Conservation (phyloP, 208 protist species). For the Crithidia expoeki region DNA sequence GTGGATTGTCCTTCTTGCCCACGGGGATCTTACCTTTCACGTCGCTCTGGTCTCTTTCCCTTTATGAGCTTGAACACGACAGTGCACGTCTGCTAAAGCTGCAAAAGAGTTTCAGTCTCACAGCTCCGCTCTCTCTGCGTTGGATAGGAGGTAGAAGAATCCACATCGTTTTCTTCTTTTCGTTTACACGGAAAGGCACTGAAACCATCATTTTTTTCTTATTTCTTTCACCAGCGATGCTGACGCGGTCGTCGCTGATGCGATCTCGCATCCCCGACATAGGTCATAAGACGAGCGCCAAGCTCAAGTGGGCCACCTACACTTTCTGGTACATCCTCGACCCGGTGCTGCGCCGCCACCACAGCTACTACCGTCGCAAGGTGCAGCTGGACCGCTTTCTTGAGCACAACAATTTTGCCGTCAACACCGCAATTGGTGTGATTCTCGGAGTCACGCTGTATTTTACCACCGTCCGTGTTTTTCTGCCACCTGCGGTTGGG, state of each 20-base stretch:
- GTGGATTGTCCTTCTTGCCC: too few relatives aligned
- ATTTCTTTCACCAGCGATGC: constrained; percentile 9
- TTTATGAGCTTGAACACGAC: too few relatives aligned
- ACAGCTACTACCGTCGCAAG: constrained; percentile 74
- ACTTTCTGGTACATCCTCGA: constrained; percentile 82
- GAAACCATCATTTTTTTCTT: not conserved
- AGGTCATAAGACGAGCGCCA: constrained; percentile 53
- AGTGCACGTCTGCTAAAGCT: too few relatives aligned
- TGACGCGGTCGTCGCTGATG: constrained; percentile 11
- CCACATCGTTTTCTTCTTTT: too few relatives aligned
- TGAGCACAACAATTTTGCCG: constrained; percentile 65
- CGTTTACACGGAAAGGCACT: too few relatives aligned
- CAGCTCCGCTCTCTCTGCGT: too few relatives aligned
- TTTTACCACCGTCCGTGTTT: constrained; percentile 44
- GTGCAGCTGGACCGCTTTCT: constrained; percentile 73
- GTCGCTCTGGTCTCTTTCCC: too few relatives aligned
- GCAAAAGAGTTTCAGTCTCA: too few relatives aligned
- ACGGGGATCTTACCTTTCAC: too few relatives aligned
- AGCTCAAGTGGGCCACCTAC: constrained; percentile 77
- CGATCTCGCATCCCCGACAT: constrained; percentile 45
- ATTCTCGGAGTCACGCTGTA: constrained; percentile 73
- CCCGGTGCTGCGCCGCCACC: constrained; percentile 69
- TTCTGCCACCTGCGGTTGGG: constrained; percentile 38
- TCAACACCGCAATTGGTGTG: constrained; percentile 63
- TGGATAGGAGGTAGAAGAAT: too few relatives aligned